A percentile compares a stretch with the other conserved stretches of the same genome.
Evolutionary conservation across 2,329 filamentous ascomycete genomes (phyloP).

Genomic region (Epicoccum sorghinum): DNA sequence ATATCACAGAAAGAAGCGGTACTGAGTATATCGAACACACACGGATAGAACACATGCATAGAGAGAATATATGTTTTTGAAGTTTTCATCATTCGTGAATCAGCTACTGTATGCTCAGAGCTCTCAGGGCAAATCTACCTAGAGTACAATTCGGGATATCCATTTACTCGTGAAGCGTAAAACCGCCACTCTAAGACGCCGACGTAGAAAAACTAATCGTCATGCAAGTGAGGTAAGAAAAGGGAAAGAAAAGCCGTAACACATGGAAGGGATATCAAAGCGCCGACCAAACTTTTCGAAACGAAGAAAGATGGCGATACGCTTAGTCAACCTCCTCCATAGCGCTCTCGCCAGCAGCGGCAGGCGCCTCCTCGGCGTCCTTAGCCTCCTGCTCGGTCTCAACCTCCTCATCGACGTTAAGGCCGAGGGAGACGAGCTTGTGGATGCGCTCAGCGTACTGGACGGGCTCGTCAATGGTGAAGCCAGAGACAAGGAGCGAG

Average conservation of each 20-base stretch:
- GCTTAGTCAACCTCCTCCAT: slow-evolving; percentile 99
- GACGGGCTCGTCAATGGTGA: slow-evolving; percentile 99
- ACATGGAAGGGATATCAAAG: slow-evolving; percentile 49
- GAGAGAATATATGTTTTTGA: slow-evolving; percentile 19
- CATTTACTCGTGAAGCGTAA: slow-evolving; percentile 44
- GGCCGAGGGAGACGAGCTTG: slow-evolving; percentile 97
- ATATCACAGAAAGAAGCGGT: no score
- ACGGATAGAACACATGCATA: no score
- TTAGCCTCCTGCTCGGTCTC: slow-evolving; percentile 68
- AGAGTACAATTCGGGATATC: slow-evolving; percentile 44
- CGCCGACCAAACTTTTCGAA: slow-evolving; percentile 47
- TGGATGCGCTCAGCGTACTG: slow-evolving; percentile 99
- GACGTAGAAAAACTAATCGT: slow-evolving; percentile 35
- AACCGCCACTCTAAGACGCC: slow-evolving; percentile 45
- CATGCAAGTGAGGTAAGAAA: slow-evolving; percentile 43
- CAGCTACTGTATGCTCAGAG: slow-evolving; percentile 30
- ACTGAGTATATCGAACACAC: no score
- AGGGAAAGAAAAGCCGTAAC: slow-evolving; percentile 44
- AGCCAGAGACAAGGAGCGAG: slow-evolving; percentile 95
- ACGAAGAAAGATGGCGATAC: slow-evolving; percentile 31
- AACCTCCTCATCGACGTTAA: slow-evolving; percentile 95
- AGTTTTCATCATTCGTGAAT: slow-evolving; percentile 42
- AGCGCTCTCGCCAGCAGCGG: slow-evolving; percentile 81
- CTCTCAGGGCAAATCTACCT: slow-evolving; percentile 39
- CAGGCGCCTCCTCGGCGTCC: slow-evolving; percentile 62